These are phyloP conservation scores for Endothia cerciana DNA, from an alignment of 2,329 filamentous ascomycete genomes.

Conservation along the genomic window DNA sequence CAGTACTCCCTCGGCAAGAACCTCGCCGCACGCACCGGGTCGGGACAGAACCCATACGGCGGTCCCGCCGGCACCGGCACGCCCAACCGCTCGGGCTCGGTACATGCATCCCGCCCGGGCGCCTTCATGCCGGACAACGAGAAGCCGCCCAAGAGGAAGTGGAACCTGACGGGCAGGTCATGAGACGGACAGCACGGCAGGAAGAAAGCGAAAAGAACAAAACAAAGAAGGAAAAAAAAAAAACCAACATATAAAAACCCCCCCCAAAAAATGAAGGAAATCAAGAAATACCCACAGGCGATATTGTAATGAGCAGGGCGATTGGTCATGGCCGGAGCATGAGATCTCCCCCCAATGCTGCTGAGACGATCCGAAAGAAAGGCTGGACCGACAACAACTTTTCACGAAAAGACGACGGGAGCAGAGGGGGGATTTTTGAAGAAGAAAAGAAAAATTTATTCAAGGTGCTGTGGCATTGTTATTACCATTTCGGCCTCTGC, in stretches of 20 bases:
- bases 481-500: not conserved
- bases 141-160: constrained; percentile 47
- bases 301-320: not conserved
- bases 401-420: constrained; percentile 5
- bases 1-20: constrained; percentile 54
- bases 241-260: too few species aligned
- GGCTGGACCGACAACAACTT: too few species aligned
- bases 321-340: not conserved
- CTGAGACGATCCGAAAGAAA: not conserved
- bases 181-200: constrained; percentile 37
- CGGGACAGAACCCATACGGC: constrained; percentile 38
- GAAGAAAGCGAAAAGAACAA: constrained; percentile 44
- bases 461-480: constrained; percentile 10
- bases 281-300: not conserved
- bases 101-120: constrained; percentile 40
- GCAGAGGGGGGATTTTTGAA: not conserved
- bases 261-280: not conserved
- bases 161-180: constrained; percentile 36
- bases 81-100: constrained; percentile 36
- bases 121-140: constrained; percentile 44
- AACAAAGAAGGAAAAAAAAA: not conserved
- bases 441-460: not conserved
- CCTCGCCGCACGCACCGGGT: constrained; percentile 35
- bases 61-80: constrained; percentile 40
- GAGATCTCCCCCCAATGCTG: not conserved